phyloP scores from a whole-genome alignment of 176 grass and related monocot genomes.

The maize (Zea mays) region Zm-B73-REFERENCE-NAM-5.0 NC_050098.1:134792501-134793000 shows the following conservation, averaged over 20 bases:
- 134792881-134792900: slow-evolving; percentile 33
- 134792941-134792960: slow-evolving; percentile 1
- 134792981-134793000: slow-evolving; percentile 35
- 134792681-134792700: too few species aligned
- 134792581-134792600: background rate
- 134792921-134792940: background rate
- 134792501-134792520: slow-evolving; percentile 82
- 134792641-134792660: background rate
- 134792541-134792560: slow-evolving; percentile 67
- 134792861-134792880: slow-evolving; percentile 13
- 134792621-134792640: background rate
- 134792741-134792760: too few species aligned
- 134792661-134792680: too few species aligned
- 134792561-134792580: slow-evolving; percentile 30
- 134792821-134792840: too few species aligned
- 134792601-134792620: slow-evolving; percentile 1
- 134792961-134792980: slow-evolving; percentile 4
- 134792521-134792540: slow-evolving; percentile 86
- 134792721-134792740: too few species aligned
- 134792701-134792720: too few species aligned
- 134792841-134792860: slow-evolving; percentile 18
- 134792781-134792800: too few species aligned
- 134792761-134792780: too few species aligned
- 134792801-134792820: too few species aligned
- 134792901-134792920: background rate